Percentiles rank a stretch among this genome's conserved stretches.
Evolutionary conservation across 495 filamentous ascomycete species (phyloP).

Genomic region (Podospora tetraspora): DNA sequence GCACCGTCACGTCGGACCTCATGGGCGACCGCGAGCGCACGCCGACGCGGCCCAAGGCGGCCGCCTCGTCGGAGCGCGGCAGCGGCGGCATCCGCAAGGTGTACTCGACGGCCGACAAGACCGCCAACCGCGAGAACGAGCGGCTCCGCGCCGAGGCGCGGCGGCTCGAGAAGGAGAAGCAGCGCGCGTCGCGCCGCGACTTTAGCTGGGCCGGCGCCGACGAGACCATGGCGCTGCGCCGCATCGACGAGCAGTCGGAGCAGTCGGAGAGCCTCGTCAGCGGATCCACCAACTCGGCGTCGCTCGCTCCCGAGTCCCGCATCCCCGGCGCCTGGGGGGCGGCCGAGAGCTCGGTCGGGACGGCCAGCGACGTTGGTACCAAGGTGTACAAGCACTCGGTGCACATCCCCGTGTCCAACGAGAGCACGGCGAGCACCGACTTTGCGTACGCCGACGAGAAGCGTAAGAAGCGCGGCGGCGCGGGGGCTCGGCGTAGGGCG

Average conservation of each 20-base stretch:
- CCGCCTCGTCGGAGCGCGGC: conserved; percentile 18
- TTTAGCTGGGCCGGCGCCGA: conserved; percentile 47
- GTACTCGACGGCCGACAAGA: conserved; percentile 48
- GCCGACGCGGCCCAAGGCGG: conserved; percentile 38
- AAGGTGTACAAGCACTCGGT: conserved; percentile 78
- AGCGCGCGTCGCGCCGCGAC: conserved; percentile 38
- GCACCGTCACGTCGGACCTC: conserved; percentile 51
- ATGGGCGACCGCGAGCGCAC: conserved; percentile 43
- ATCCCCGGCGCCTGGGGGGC: conserved; percentile 50
- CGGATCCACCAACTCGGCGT: conserved; percentile 8
- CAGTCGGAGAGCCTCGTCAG: conserved; percentile 12
- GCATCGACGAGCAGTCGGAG: conserved; percentile 25
- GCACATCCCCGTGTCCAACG: conserved; percentile 55
- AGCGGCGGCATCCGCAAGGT: conserved; percentile 50
- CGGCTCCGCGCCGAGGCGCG: conserved; percentile 46
- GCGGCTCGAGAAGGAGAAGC: conserved; percentile 41
- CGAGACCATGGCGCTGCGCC: conserved; percentile 31
- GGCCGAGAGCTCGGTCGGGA: conserved; percentile 47
- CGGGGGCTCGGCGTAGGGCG: conserved; percentile 16
- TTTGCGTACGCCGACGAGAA: conserved; percentile 32
- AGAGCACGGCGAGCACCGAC: conserved; percentile 19
- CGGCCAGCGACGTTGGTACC: conserved; percentile 62
- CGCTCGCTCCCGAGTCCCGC: conserved; percentile 11
- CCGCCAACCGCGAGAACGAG: conserved; percentile 38
- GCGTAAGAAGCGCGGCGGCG: conserved; percentile 30